A percentile compares a stretch with the other conserved stretches of the same genome.
These are phyloP conservation scores for Aspergillus piperis DNA, from an alignment of 2,329 filamentous ascomycete species.

Conservation along the genomic window DNA sequence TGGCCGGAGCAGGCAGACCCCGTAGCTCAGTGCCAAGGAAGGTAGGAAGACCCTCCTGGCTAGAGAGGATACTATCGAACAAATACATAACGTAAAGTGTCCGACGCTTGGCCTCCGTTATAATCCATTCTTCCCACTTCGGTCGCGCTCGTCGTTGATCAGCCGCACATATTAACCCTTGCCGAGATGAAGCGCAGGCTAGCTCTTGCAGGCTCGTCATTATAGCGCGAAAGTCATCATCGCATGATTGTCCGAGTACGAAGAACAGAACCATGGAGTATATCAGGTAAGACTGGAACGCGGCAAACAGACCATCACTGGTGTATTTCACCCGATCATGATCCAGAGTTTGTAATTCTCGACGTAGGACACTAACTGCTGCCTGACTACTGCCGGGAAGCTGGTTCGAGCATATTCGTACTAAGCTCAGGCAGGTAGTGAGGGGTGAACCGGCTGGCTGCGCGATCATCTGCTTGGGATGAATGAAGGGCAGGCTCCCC, in stretches of 20 bases:
- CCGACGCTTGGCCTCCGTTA: slow-evolving; percentile 55
- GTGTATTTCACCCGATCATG: slow-evolving; percentile 24
- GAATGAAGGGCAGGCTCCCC: slow-evolving; percentile 49
- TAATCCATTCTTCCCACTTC: slow-evolving; percentile 56
- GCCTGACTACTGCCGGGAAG: slow-evolving; percentile 27
- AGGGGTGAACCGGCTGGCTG: slow-evolving; percentile 35
- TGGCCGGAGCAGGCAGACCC: slow-evolving; percentile 48
- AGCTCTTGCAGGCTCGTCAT: slow-evolving; percentile 55
- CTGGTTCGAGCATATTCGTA: slow-evolving; percentile 42
- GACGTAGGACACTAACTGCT: slow-evolving; percentile 39
- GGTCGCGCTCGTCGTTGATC: slow-evolving; percentile 46
- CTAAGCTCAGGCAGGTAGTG: slow-evolving; percentile 45
- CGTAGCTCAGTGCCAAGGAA: slow-evolving; percentile 54
- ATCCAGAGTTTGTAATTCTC: slow-evolving; percentile 48
- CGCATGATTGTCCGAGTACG: slow-evolving; percentile 27
- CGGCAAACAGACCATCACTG: slow-evolving; percentile 39
- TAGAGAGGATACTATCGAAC: slow-evolving; percentile 53
- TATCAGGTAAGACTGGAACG: slow-evolving; percentile 55
- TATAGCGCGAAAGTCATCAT: slow-evolving; percentile 42
- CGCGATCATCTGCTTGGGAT: slow-evolving; percentile 39
- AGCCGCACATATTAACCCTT: slow-evolving; percentile 48
- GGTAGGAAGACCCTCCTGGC: slow-evolving; percentile 48
- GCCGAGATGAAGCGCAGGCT: slow-evolving; percentile 41
- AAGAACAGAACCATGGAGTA: slow-evolving; percentile 54
- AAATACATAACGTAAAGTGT: slow-evolving; percentile 57